These are phyloP conservation scores for Rhodotorula mucilaginosa DNA, from an alignment of 1,284 basidiomycete genomes.

Conservation along the genomic window DNA sequence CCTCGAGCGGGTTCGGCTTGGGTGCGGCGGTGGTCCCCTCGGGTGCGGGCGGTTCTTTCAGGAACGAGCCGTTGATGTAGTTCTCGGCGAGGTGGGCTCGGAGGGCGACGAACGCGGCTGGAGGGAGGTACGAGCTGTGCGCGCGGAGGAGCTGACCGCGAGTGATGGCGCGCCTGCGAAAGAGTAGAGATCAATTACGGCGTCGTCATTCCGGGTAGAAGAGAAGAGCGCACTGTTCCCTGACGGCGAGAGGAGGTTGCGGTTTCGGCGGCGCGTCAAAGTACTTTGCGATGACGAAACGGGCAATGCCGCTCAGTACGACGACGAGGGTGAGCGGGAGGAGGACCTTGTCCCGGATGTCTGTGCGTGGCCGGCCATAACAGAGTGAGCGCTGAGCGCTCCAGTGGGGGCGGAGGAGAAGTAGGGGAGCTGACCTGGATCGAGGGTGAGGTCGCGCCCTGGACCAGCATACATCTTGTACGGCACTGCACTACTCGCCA, in stretches of 20 bases:
- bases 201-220: neutral
- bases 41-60: slow-evolving; percentile 67
- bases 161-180: slow-evolving; percentile 72
- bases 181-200: neutral
- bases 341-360: slow-evolving; percentile 82
- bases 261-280: slow-evolving; percentile 84
- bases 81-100: slow-evolving; percentile 52
- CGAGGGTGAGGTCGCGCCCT: slow-evolving; percentile 16
- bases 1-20: slow-evolving; percentile 65
- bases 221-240: slow-evolving; percentile 77
- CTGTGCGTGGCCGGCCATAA: slow-evolving; percentile 6
- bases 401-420: no score
- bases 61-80: slow-evolving; percentile 71
- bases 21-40: slow-evolving; percentile 55
- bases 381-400: neutral
- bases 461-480: neutral
- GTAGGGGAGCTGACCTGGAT: slow-evolving; percentile 17
- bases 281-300: slow-evolving; percentile 87
- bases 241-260: slow-evolving; percentile 68
- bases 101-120: slow-evolving; percentile 40
- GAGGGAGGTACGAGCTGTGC: slow-evolving; percentile 68
- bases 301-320: slow-evolving; percentile 90
- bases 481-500: no score
- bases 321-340: slow-evolving; percentile 98
- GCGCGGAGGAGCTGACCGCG: slow-evolving; percentile 79